Percentiles rank a stretch among this genome's conserved stretches.
Evolutionary conservation across 208 protist genomes (phyloP).

Genomic region (Leishmania amazonensis): DNA sequence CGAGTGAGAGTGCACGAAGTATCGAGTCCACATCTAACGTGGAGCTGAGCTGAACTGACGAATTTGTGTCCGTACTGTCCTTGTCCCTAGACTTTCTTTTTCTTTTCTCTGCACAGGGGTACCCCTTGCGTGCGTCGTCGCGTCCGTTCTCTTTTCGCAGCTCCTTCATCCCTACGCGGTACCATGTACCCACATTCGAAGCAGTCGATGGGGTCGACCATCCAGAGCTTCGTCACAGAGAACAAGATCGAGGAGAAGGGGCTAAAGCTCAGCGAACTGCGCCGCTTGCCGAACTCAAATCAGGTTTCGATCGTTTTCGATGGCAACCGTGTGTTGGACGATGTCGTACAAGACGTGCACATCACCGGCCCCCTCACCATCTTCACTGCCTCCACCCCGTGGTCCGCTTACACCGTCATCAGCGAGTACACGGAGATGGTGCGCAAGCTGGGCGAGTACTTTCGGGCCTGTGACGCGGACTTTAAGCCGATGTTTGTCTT

Average conservation of each 20-base stretch:
- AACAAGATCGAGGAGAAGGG: constrained; percentile 70
- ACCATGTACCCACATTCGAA: constrained; percentile 40
- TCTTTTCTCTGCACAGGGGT: constrained; percentile 1
- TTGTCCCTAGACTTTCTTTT: neutral
- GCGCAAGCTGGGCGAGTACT: constrained; percentile 25
- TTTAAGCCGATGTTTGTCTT: constrained; percentile 65
- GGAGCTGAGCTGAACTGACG: neutral
- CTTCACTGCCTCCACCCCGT: constrained; percentile 72
- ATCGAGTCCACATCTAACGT: neutral
- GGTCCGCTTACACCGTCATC: constrained; percentile 68
- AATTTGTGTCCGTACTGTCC: neutral
- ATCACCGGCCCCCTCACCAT: constrained; percentile 55
- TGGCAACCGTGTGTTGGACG: constrained; percentile 82
- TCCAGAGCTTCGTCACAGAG: constrained; percentile 66
- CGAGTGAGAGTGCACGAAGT: neutral
- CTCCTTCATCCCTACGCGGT: neutral
- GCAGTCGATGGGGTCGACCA: constrained; percentile 31
- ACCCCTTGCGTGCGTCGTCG: neutral
- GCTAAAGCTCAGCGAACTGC: constrained; percentile 52
- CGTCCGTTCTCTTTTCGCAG: neutral
- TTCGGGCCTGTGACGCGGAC: constrained; percentile 15
- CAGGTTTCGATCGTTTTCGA: constrained; percentile 71
- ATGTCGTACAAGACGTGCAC: constrained; percentile 65
- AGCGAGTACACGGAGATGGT: constrained; percentile 38
- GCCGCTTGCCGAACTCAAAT: constrained; percentile 46